Evolutionary conservation across 2,329 filamentous ascomycete species (phyloP), one percentile per base, ranked within the genome.

Genomic region (Aspergillus ochraceus): DNA sequence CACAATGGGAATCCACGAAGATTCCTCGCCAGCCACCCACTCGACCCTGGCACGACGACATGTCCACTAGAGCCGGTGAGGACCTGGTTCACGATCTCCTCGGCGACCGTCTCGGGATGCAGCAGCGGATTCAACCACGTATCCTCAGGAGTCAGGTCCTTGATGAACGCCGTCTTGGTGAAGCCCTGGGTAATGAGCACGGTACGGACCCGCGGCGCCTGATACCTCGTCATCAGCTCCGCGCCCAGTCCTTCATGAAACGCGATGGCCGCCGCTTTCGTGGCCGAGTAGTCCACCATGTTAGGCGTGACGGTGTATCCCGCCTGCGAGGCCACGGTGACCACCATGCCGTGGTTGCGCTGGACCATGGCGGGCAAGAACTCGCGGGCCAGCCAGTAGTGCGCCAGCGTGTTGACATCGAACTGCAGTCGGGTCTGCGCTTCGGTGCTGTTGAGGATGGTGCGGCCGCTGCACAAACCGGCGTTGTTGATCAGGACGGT

Each of bases 291-390:
- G 75, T 91, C 88, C 42, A 88, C 83, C 80, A 90, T 84, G 66
- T 82, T 82, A 3, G 88, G 85, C 0, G 85, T 82, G 1, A 83
- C 79, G 8, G 86, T 65, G 75, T 85, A 90, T 12, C 84, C 83
- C 0, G 88, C 88, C 52, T 86, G 80, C 2, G 84, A 87, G 14
- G 89, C 86, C 22, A 92, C 82, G 0, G 87, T 91, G 22, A 91
- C 87, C 46, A 92, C 73, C 81, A 90, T 90, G 60, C 90, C 89
- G 76, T 92, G 89, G 76, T 91, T 86, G 12, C 70, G 70, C 8
- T 75, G 70, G 54, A 88, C 74, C 82, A 92, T 89, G 64, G 77
- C 71, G 0, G 89, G 89, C 1, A 92, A 77, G 74, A 91, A 91
- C 59, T 87, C 83, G 69, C 86, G 84, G 6, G 83, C 76, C n/a